These are phyloP conservation scores for Arachis stenosperma DNA, from an alignment of 306 rosid genomes.

Conservation along the genomic window DNA sequence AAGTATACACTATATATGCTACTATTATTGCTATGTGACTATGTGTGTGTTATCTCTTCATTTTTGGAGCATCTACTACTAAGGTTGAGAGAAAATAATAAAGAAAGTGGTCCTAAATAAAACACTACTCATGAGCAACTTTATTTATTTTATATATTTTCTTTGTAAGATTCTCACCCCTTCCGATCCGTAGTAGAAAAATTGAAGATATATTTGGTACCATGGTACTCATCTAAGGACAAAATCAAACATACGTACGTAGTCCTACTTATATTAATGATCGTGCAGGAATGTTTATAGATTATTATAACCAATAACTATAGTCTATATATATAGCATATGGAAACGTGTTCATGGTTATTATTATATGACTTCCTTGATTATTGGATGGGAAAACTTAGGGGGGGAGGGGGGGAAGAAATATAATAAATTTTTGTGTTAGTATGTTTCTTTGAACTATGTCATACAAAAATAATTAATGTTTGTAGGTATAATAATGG, in stretches of 20 bases:
- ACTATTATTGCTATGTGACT: not conserved
- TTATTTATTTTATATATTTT: not conserved
- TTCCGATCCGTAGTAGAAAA: conserved; percentile 16
- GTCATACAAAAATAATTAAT: not conserved
- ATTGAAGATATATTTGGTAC: not conserved
- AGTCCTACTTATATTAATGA: not conserved
- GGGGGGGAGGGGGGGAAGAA: too few relatives aligned
- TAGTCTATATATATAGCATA: too few relatives aligned
- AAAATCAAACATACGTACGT: conserved; percentile 7
- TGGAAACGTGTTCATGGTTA: too few relatives aligned
- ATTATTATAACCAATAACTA: too few relatives aligned
- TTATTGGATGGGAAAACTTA: too few relatives aligned
- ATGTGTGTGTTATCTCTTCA: not conserved
- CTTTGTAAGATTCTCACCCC: conserved; percentile 31
- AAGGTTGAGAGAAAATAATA: conserved; percentile 1
- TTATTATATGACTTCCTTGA: too few relatives aligned
- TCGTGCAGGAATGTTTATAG: conserved; percentile 8
- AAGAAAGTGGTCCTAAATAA: conserved; percentile 26
- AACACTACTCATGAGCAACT: conserved; percentile 10
- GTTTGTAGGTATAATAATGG: not conserved
- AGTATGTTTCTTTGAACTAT: not conserved
- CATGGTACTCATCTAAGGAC: not conserved
- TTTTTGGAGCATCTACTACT: conserved; percentile 36
- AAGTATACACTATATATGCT: not conserved
- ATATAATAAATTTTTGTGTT: not conserved